Evolutionary conservation across 2,329 filamentous ascomycete species (phyloP).

Genomic region (Microcyclospora tardicrescens): DNA sequence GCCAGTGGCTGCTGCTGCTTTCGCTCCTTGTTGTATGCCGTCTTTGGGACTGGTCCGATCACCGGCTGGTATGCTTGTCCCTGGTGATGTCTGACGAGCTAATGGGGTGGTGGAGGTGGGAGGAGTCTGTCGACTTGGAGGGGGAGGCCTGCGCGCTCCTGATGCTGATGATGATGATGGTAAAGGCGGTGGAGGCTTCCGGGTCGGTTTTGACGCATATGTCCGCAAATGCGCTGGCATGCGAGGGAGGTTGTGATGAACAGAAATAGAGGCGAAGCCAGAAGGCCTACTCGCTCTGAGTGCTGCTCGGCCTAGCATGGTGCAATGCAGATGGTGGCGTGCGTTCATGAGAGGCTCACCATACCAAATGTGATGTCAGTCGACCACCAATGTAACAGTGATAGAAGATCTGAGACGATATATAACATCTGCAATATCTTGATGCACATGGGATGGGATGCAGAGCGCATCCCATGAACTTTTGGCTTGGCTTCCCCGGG

Average conservation of each 20-base stretch:
- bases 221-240: slow-evolving; percentile 2
- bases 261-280: slow-evolving; percentile 1
- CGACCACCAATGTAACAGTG: too few relatives aligned
- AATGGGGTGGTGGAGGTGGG: slow-evolving; percentile 9
- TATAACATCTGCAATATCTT: too few relatives aligned
- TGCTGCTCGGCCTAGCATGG: slow-evolving; percentile 22
- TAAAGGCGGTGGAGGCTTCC: slow-evolving; percentile 8
- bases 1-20: slow-evolving; percentile 9
- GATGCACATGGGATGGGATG: too few relatives aligned
- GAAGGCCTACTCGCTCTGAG: slow-evolving; percentile 13
- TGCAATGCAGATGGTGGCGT: not conserved
- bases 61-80: slow-evolving; percentile 21
- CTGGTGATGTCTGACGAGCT: slow-evolving; percentile 21
- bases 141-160: slow-evolving; percentile 9
- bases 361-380: too few relatives aligned
- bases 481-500: too few relatives aligned
- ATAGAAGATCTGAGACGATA: too few relatives aligned
- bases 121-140: slow-evolving; percentile 8
- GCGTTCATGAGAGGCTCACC: too few relatives aligned
- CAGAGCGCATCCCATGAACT: too few relatives aligned
- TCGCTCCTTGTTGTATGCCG: slow-evolving; percentile 25
- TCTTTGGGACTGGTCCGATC: slow-evolving; percentile 30
- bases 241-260: too few relatives aligned
- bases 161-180: slow-evolving; percentile 3
- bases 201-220: slow-evolving; percentile 14